phyloP scores from a whole-genome alignment of 306 rosid species.

The Canavalia gladiata region DNA sequence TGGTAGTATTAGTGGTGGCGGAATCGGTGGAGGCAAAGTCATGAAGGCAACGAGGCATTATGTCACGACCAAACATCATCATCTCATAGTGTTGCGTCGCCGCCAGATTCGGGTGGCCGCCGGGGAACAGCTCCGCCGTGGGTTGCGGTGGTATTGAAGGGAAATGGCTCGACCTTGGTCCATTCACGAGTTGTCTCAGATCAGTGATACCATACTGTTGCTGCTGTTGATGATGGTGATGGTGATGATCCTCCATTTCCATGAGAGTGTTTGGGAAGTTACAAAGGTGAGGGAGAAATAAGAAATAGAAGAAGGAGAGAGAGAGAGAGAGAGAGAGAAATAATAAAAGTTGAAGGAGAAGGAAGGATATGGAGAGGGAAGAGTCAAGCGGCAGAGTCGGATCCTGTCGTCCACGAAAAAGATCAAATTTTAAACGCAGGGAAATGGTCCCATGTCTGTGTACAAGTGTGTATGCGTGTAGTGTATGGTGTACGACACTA shows the following conservation, averaged over 20 bases:
- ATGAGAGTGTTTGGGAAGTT: constrained; percentile 39
- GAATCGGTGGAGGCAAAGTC: constrained; percentile 67
- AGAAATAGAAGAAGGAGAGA: background rate
- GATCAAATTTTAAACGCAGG: constrained; percentile 63
- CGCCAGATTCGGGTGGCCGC: constrained; percentile 54
- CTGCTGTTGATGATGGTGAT: constrained; percentile 43
- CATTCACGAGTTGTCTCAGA: constrained; percentile 75
- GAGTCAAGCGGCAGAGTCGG: constrained; percentile 87
- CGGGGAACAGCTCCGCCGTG: constrained; percentile 68
- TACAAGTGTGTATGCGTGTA: constrained; percentile 50
- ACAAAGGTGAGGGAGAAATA: background rate
- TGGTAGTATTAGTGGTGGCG: constrained; percentile 36
- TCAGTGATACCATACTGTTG: constrained; percentile 65
- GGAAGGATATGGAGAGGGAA: constrained; percentile 27
- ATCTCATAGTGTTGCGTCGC: constrained; percentile 64
- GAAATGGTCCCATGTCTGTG: constrained; percentile 85
- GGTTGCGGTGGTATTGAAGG: constrained; percentile 55
- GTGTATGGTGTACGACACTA: constrained; percentile 30
- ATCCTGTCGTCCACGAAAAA: constrained; percentile 95
- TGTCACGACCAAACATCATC: constrained; percentile 74
- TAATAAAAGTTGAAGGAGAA: background rate
- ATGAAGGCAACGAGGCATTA: constrained; percentile 61
- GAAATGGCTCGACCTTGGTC: constrained; percentile 59
- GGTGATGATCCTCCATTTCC: constrained; percentile 82
- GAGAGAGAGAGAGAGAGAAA: background rate